Evolutionary conservation across 2,329 filamentous ascomycete species (phyloP).

Genomic region (Diplodia seriata): DNA sequence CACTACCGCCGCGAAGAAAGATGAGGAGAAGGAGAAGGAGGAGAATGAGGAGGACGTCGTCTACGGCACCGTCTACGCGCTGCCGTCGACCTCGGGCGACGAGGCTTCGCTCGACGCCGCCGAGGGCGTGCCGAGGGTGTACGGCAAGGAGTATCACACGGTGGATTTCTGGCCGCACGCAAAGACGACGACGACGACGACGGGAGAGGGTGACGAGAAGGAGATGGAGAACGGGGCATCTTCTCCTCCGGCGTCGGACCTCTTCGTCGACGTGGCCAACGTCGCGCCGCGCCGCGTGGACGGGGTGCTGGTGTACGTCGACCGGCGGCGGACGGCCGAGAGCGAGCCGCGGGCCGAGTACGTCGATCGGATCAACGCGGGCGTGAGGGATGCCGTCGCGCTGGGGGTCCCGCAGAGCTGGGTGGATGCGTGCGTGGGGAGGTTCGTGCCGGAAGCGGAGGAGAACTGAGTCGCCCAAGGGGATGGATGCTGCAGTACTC

Average conservation of each 20-base stretch:
- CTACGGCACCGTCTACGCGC: conserved; percentile 47
- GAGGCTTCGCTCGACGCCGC: conserved; percentile 49
- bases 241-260: not conserved
- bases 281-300: not conserved
- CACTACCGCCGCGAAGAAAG: too few relatives aligned
- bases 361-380: conserved; percentile 67
- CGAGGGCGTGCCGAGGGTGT: conserved; percentile 69
- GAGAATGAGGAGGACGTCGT: conserved; percentile 34
- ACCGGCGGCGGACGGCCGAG: conserved; percentile 52
- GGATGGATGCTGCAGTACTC: too few relatives aligned
- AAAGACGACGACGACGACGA: not conserved
- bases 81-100: conserved; percentile 37
- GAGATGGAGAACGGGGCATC: conserved; percentile 37
- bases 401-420: conserved; percentile 63
- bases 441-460: conserved; percentile 51
- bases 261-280: not conserved
- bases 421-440: conserved; percentile 62
- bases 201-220: not conserved
- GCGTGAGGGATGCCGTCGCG: conserved; percentile 64
- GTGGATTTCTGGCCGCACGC: conserved; percentile 53
- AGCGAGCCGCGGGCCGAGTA: conserved; percentile 60
- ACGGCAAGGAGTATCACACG: conserved; percentile 60
- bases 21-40: conserved; percentile 43
- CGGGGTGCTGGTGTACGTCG: conserved; percentile 66
- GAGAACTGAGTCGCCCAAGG: too few relatives aligned